A percentile compares a stretch with the other conserved stretches of the same genome.
Evolutionary conservation across 164 flowering plant species (phyloP).

Genomic region (Chimonanthus salicifolius): DNA sequence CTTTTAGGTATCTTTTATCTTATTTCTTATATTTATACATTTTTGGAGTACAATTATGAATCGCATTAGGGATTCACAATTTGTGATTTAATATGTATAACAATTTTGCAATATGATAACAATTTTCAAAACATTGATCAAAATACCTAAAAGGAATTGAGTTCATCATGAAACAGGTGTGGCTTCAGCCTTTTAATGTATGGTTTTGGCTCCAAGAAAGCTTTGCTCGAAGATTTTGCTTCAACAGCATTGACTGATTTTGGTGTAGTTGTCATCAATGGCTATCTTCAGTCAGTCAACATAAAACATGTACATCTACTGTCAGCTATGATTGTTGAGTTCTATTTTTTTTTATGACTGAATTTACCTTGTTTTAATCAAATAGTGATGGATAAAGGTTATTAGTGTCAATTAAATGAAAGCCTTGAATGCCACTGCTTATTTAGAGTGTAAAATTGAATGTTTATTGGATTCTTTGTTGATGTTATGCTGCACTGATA

Average conservation of each 20-base stretch:
- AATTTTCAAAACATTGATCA: not conserved
- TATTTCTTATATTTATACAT: too few relatives aligned
- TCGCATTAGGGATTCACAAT: too few relatives aligned
- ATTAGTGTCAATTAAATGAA: not conserved
- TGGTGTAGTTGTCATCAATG: conserved; percentile 82
- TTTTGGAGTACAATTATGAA: too few relatives aligned
- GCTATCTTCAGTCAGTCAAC: conserved; percentile 82
- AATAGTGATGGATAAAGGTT: not conserved
- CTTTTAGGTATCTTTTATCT: too few relatives aligned
- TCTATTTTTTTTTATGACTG: not conserved
- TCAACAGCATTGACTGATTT: conserved; percentile 60
- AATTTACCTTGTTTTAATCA: not conserved
- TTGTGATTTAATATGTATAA: too few relatives aligned
- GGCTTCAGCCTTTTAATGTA: conserved; percentile 88
- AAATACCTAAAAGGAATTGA: not conserved
- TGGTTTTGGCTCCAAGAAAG: conserved; percentile 96
- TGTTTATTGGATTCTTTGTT: not conserved
- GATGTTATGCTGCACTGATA: not conserved
- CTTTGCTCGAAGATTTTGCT: conserved; percentile 90
- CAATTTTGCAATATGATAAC: not conserved
- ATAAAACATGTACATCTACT: conserved; percentile 58
- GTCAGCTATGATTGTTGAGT: conserved; percentile 1
- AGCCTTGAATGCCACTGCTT: not conserved
- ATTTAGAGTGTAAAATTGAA: not conserved
- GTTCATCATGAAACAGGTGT: conserved; percentile 39